These are phyloP conservation scores for Polychytrium aggregatum DNA, from an alignment of 192 early-diverging fungal genomes.

Conservation along the genomic window DNA sequence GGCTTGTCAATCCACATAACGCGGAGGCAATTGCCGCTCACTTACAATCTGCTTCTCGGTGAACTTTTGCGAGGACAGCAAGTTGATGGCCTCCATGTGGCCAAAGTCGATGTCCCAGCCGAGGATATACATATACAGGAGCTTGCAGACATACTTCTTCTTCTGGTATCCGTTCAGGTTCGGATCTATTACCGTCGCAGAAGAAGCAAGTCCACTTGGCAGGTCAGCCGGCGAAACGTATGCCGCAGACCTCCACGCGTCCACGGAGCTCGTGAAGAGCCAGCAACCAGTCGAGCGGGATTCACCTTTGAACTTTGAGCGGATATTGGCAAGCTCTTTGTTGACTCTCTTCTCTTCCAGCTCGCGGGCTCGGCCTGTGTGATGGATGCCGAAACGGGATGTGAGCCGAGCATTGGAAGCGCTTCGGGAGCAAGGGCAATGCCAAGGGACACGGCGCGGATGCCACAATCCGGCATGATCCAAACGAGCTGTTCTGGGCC, in stretches of 20 bases:
- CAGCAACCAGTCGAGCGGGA: not conserved
- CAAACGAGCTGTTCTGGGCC: not conserved
- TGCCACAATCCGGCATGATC: no score
- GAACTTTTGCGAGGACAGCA: slow-evolving; percentile 81
- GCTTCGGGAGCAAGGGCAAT: not conserved
- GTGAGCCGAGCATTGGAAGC: not conserved
- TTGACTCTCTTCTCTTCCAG: slow-evolving; percentile 98
- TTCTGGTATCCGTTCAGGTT: slow-evolving; percentile 94
- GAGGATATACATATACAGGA: slow-evolving; percentile 98
- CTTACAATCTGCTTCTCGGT: slow-evolving; percentile 97
- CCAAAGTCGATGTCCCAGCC: slow-evolving; percentile 99
- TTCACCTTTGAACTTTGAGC: slow-evolving; percentile 94
- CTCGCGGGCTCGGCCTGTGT: slow-evolving; percentile 83
- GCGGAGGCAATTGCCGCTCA: no score
- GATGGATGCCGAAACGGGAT: not conserved
- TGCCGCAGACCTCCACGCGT: not conserved
- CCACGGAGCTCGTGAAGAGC: not conserved
- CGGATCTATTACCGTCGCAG: slow-evolving; percentile 43
- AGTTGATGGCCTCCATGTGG: slow-evolving; percentile 88
- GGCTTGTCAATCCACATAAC: no score
- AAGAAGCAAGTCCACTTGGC: not conserved
- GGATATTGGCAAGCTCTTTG: slow-evolving; percentile 98
- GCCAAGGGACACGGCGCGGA: not conserved
- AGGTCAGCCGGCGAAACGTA: not conserved
- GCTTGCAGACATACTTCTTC: slow-evolving; percentile 99